Base-by-base conservation (phyloP, 768 basidiomycete species). In the Podaxis sp. region DNA sequence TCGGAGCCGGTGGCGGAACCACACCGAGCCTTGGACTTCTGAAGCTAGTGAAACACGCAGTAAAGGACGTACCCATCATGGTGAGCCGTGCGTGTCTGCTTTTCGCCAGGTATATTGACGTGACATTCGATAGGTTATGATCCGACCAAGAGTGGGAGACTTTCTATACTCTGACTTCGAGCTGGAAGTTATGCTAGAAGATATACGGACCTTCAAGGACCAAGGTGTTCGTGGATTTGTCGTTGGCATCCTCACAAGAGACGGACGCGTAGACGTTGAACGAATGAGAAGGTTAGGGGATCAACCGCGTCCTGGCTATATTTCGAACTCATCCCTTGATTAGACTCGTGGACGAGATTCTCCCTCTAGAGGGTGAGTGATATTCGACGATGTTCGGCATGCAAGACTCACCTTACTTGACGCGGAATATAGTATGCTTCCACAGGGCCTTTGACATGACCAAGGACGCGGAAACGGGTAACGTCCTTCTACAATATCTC, bases 401-500 rank as follows among this genome's bases (percentile, higher is more conserved):
- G 26, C 33, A 24, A 3, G n/a, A 26, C 58, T 24, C 49, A 1
- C 36, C 30, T 53, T 55, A 53, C 49, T 30, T 48, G 53, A 64
- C 6, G 3, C 20, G 11, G 17, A 49, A 51, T 64, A 37, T 48
- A 91, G 91, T 89, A 48, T 90, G 88, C 66, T 91, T 92, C 71
- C 90, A 92, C 69, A 78, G 90, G 59, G 91, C 90, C 33, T 87
- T 92, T 65, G 91, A 93, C 67, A 86, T 93, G 88, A 82, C 84
- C 13, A 71, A 72, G 54, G 79, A 88, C 66, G 69, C 82, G 2
- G 73, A 78, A 46, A 76, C 82, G 74, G 88, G 90, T 86, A 66
- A 41, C 70, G 4, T 37, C 17, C 15, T 56, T 56, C 26, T 40
- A 12, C 24, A 44, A n/a, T 22, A 12, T 22, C 40, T 65, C 57